Evolutionary conservation across 305 asterid species (phyloP).

Genomic region (Fraxinus platypoda): DNA sequence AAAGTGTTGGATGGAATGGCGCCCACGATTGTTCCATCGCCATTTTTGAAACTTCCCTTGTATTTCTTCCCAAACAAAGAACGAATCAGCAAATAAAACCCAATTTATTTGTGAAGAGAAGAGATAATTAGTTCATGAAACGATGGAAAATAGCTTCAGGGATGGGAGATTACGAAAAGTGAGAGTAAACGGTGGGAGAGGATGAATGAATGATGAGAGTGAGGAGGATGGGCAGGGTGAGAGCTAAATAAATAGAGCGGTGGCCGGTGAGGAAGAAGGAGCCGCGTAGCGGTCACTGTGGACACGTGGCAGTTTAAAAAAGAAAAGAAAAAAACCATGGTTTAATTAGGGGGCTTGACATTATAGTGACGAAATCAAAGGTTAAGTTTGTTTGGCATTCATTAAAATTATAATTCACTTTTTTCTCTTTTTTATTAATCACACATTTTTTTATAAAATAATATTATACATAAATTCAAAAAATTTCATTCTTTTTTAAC

Average conservation of each 20-base stretch:
- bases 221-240: background rate
- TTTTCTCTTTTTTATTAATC: no score
- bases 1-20: conserved; percentile 45
- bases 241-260: conserved; percentile 55
- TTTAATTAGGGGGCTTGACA: background rate
- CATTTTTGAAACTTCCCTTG: background rate
- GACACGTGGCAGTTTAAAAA: conserved; percentile 56
- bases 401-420: no score
- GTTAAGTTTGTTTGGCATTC: no score
- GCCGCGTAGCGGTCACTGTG: conserved; percentile 50
- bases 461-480: no score
- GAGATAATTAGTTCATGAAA: background rate
- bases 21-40: conserved; percentile 53
- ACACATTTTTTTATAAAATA: no score
- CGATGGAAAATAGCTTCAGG: background rate
- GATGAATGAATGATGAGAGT: background rate
- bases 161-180: background rate
- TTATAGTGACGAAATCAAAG: background rate
- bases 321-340: conserved; percentile 17
- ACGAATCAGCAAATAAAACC: background rate
- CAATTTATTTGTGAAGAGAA: background rate
- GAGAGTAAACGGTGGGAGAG: background rate
- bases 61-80: conserved; percentile 26
- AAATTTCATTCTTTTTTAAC: no score
- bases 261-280: conserved; percentile 29